These are phyloP conservation scores for Penicillium italicum DNA, from an alignment of 2,329 filamentous ascomycete species.

Conservation along the genomic window DNA sequence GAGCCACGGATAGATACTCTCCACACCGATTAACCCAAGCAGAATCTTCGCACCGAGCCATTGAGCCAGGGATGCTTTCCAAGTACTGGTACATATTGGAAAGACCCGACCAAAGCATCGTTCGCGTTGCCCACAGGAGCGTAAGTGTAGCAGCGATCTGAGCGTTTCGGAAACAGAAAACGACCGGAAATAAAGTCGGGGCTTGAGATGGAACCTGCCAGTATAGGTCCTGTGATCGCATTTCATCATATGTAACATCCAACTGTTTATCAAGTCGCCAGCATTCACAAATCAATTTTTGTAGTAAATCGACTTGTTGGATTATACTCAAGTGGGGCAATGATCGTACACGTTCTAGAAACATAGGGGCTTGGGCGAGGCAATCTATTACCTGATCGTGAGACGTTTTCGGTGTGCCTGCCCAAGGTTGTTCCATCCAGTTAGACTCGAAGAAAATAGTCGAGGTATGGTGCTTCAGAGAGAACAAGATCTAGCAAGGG, in stretches of 20 bases:
- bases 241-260: neutral
- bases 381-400: slow-evolving; percentile 32
- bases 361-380: slow-evolving; percentile 24
- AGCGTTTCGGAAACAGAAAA: slow-evolving; percentile 30
- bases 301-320: neutral
- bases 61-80: neutral
- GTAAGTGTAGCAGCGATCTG: slow-evolving; percentile 23
- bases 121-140: slow-evolving; percentile 32
- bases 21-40: slow-evolving; percentile 4
- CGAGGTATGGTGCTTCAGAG: neutral
- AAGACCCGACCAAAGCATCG: slow-evolving; percentile 36
- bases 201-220: neutral
- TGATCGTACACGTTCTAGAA: slow-evolving; percentile 19
- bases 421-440: slow-evolving; percentile 35
- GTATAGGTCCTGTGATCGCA: neutral
- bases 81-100: slow-evolving; percentile 31
- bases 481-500: neutral
- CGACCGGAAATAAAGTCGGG: slow-evolving; percentile 27
- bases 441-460: slow-evolving; percentile 9
- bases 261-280: neutral
- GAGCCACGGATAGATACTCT: slow-evolving; percentile 26
- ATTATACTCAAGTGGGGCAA: neutral
- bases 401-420: slow-evolving; percentile 22
- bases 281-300: neutral
- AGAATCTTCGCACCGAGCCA: neutral